Evolutionary conservation across 495 filamentous ascomycete genomes (phyloP).

Genomic region (Daldinia grandis): DNA sequence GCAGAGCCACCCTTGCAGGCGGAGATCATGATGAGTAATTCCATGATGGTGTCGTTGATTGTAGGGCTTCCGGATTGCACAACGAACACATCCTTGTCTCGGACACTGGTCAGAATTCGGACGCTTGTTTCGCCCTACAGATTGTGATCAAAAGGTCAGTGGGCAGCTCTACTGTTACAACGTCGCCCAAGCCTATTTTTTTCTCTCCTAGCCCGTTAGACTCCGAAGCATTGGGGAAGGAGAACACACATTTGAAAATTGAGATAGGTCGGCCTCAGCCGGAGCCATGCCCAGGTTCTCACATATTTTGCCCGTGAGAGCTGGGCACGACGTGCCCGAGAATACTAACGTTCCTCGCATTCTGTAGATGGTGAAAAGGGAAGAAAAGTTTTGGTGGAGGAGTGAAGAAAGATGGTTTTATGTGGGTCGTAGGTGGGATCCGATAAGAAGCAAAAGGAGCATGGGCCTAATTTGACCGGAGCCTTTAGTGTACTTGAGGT

Average conservation of each 20-base stretch:
- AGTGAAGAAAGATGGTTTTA: conserved; percentile 43
- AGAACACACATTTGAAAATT: conserved; percentile 65
- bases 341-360: conserved; percentile 68
- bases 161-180: conserved; percentile 78
- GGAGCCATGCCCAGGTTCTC: conserved; percentile 66
- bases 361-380: conserved; percentile 41
- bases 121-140: conserved; percentile 93
- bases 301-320: conserved; percentile 65
- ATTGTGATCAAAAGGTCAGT: conserved; percentile 74
- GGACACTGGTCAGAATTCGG: conserved; percentile 89
- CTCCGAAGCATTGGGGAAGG: conserved; percentile 23
- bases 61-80: conserved; percentile 95
- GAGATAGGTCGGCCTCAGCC: conserved; percentile 65
- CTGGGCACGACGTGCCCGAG: conserved; percentile 64
- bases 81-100: conserved; percentile 98
- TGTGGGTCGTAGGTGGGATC: conserved; percentile 25
- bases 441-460: conserved; percentile 29
- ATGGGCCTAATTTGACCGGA: conserved; percentile 12
- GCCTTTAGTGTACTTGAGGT: too few species aligned
- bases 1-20: conserved; percentile 98
- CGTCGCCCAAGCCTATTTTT: conserved; percentile 73
- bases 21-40: conserved; percentile 97
- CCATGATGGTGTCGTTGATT: conserved; percentile 99
- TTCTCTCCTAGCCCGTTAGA: conserved; percentile 51
- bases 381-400: conserved; percentile 42